These are phyloP conservation scores for Cladosporium sp. DNA, from an alignment of 2,329 filamentous ascomycete genomes.

Conservation along the genomic window DNA sequence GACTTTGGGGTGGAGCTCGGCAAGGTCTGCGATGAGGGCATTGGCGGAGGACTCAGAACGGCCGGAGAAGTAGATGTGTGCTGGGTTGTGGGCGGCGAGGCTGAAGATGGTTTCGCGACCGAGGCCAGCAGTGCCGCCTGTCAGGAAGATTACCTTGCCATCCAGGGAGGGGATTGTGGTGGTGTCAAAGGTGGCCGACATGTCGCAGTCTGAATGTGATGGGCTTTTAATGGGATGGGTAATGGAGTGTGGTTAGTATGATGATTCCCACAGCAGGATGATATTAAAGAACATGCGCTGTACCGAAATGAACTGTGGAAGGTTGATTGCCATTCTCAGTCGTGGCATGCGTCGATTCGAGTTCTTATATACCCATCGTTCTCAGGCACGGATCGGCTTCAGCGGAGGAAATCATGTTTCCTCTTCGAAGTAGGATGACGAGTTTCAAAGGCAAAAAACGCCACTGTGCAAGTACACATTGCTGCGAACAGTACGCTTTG, in stretches of 20 bases:
- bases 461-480: background rate
- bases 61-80: constrained; percentile 56
- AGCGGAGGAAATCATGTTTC: background rate
- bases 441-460: background rate
- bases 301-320: background rate
- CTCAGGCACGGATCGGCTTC: background rate
- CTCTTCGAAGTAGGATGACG: background rate
- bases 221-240: background rate
- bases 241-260: background rate
- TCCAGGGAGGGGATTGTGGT: constrained; percentile 43
- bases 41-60: constrained; percentile 48
- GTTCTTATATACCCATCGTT: background rate
- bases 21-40: constrained; percentile 41
- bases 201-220: background rate
- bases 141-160: constrained; percentile 46
- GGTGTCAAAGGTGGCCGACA: constrained; percentile 28
- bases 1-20: constrained; percentile 23
- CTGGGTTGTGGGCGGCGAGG: constrained; percentile 53
- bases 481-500: background rate
- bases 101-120: constrained; percentile 44
- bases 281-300: background rate
- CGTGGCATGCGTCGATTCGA: background rate
- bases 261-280: background rate
- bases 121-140: constrained; percentile 37
- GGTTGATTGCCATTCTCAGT: background rate